phyloP scores from a whole-genome alignment of 2,329 filamentous ascomycete genomes.

The Fusarium sp. region DNA sequence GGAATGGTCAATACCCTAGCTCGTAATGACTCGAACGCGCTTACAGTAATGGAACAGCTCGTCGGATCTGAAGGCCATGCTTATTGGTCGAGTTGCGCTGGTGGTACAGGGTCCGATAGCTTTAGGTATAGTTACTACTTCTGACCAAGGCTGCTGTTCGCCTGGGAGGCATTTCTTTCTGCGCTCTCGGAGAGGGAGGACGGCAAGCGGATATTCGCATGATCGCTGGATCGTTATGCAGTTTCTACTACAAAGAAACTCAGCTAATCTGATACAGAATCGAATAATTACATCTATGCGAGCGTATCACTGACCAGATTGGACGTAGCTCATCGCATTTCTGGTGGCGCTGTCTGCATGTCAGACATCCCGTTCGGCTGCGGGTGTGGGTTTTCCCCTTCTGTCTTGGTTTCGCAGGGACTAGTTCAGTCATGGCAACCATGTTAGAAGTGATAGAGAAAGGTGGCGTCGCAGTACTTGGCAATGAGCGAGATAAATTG shows the following conservation, averaged over 20 bases:
- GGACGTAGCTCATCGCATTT: constrained; percentile 40
- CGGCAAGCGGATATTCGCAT: constrained; percentile 29
- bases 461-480: too few species aligned
- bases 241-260: constrained; percentile 21
- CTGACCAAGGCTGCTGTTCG: constrained; percentile 38
- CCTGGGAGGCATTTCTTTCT: constrained; percentile 34
- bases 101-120: constrained; percentile 14
- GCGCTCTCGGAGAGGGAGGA: constrained; percentile 36
- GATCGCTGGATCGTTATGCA: not conserved
- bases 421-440: not conserved
- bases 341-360: constrained; percentile 38
- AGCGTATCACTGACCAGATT: constrained; percentile 27
- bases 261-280: not conserved
- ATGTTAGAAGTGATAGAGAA: too few species aligned
- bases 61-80: constrained; percentile 39
- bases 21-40: not conserved
- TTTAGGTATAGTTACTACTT: constrained; percentile 3
- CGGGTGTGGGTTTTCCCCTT: constrained; percentile 27
- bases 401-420: not conserved
- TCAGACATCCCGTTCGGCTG: constrained; percentile 43
- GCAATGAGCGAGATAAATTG: not conserved
- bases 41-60: constrained; percentile 44
- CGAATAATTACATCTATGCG: not conserved
- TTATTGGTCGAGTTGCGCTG: constrained; percentile 9
- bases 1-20: not conserved